Percentiles rank a stretch among this genome's conserved stretches.
These are phyloP conservation scores for Coniella vitis DNA, from an alignment of 2,329 filamentous ascomycete species.

Conservation along the genomic window DNA sequence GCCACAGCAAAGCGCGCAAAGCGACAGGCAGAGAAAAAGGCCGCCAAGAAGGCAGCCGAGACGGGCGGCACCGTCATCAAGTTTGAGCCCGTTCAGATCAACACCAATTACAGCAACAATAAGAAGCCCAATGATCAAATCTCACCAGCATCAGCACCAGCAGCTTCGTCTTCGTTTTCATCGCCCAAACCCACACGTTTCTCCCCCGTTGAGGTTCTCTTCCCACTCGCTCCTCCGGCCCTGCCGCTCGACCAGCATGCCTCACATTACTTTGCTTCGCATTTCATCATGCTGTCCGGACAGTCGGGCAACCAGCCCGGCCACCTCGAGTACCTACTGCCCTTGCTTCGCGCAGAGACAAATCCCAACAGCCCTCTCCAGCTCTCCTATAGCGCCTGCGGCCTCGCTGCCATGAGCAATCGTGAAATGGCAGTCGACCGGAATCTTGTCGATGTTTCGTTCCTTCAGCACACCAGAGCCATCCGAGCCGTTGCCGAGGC, in stretches of 20 bases:
- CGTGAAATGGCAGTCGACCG: slow-evolving; percentile 30
- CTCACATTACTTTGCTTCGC: slow-evolving; percentile 52
- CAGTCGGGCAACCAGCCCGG: slow-evolving; percentile 39
- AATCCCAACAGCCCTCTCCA: slow-evolving; percentile 39
- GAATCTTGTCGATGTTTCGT: slow-evolving; percentile 33
- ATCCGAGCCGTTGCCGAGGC: slow-evolving; percentile 45
- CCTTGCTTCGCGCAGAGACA: slow-evolving; percentile 41
- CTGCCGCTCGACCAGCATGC: slow-evolving; percentile 49
- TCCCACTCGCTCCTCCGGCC: slow-evolving; percentile 29
- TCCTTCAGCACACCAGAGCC: slow-evolving; percentile 47
- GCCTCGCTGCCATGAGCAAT: slow-evolving; percentile 51
- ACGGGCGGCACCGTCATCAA: slow-evolving; percentile 14
- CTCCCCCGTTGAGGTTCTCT: slow-evolving; percentile 17
- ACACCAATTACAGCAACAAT: background rate
- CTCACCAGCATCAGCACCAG: background rate
- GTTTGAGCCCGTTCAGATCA: background rate
- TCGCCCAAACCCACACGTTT: slow-evolving; percentile 16
- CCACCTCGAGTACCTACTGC: slow-evolving; percentile 52
- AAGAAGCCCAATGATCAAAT: background rate
- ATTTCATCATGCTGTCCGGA: slow-evolving; percentile 50
- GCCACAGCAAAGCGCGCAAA: slow-evolving; percentile 59
- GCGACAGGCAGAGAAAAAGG: slow-evolving; percentile 45
- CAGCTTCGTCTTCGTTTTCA: slow-evolving; percentile 18
- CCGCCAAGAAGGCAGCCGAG: slow-evolving; percentile 29
- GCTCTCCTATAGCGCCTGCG: slow-evolving; percentile 52